Conservation (phyloP, 1,284 basidiomycete species). For the Trametes versicolor region DNA sequence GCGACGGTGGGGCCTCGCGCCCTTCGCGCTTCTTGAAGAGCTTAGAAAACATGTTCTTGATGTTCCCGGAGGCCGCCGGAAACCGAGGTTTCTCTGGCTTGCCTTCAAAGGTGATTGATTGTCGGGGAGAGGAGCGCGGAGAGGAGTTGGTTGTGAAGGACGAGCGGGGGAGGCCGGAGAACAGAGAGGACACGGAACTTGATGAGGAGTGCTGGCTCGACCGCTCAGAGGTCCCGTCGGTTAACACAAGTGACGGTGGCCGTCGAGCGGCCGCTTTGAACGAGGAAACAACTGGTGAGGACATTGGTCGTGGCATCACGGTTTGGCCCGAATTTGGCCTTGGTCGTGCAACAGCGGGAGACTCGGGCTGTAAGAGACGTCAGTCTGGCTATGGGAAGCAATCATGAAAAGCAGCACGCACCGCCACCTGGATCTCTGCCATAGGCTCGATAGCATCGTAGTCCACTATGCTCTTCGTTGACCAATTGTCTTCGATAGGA, state of each 20-base stretch:
- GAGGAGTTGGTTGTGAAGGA: slow-evolving; percentile 28
- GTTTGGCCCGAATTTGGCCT: slow-evolving; percentile 24
- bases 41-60: slow-evolving; percentile 36
- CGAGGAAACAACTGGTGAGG: slow-evolving; percentile 25
- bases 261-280: slow-evolving; percentile 15
- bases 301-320: slow-evolving; percentile 28
- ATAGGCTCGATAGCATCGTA: slow-evolving; percentile 25
- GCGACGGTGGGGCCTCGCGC: slow-evolving; percentile 14
- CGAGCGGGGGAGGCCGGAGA: slow-evolving; percentile 32
- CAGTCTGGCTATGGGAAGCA: background rate
- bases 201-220: slow-evolving; percentile 30
- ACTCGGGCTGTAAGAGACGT: background rate
- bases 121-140: slow-evolving; percentile 28
- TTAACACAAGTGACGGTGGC: slow-evolving; percentile 28
- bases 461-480: slow-evolving; percentile 33
- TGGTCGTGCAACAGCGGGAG: slow-evolving; percentile 14
- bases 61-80: slow-evolving; percentile 28
- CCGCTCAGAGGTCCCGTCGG: slow-evolving; percentile 20
- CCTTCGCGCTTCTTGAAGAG: slow-evolving; percentile 33
- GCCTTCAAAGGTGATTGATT: slow-evolving; percentile 20
- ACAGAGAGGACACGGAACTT: slow-evolving; percentile 32
- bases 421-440: slow-evolving; percentile 17
- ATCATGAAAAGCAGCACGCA: slow-evolving; percentile 2
- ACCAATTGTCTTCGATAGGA: slow-evolving; percentile 31
- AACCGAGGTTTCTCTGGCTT: slow-evolving; percentile 32